Conservation (phyloP, 2,329 filamentous ascomycete species). For the Hypoxylon sp. region DNA sequence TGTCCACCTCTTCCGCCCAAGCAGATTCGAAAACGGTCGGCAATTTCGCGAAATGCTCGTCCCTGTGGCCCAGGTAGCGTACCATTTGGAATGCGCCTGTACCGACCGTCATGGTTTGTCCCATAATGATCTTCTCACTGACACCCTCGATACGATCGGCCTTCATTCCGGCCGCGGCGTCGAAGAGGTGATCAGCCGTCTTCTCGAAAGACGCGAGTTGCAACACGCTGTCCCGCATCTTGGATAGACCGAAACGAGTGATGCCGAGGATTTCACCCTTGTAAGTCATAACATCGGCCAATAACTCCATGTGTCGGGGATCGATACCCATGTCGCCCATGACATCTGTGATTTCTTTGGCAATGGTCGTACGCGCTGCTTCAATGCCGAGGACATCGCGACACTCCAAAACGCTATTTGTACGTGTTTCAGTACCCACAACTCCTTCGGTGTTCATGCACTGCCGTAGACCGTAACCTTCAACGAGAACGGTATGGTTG, state of each 20-base stretch:
- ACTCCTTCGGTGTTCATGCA: constrained; percentile 97
- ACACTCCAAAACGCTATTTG: constrained; percentile 93
- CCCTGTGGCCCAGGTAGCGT: constrained; percentile 76
- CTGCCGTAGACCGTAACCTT: constrained; percentile 89
- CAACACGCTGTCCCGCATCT: constrained; percentile 94
- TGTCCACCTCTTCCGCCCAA: constrained; percentile 61
- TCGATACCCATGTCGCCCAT: constrained; percentile 98
- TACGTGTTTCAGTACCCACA: constrained; percentile 77
- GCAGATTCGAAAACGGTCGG: constrained; percentile 79
- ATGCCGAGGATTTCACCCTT: constrained; percentile 98
- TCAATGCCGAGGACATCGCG: constrained; percentile 92
- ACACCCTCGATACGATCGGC: constrained; percentile 93
- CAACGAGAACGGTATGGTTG: constrained; percentile 80
- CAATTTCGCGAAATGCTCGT: constrained; percentile 68
- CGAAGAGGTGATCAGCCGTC: constrained; percentile 96
- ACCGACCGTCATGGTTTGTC: constrained; percentile 90
- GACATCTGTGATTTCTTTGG: constrained; percentile 86
- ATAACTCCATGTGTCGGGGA: constrained; percentile 95
- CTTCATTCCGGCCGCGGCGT: constrained; percentile 93
- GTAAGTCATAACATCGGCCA: constrained; percentile 99
- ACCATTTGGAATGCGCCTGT: constrained; percentile 95
- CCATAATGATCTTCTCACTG: constrained; percentile 97
- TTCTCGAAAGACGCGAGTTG: constrained; percentile 98
- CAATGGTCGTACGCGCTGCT: constrained; percentile 90
- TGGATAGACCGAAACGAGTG: constrained; percentile 93